Base-by-base conservation (phyloP, 1,284 basidiomycete genomes). In the Moesziomyces antarcticus region DNA sequence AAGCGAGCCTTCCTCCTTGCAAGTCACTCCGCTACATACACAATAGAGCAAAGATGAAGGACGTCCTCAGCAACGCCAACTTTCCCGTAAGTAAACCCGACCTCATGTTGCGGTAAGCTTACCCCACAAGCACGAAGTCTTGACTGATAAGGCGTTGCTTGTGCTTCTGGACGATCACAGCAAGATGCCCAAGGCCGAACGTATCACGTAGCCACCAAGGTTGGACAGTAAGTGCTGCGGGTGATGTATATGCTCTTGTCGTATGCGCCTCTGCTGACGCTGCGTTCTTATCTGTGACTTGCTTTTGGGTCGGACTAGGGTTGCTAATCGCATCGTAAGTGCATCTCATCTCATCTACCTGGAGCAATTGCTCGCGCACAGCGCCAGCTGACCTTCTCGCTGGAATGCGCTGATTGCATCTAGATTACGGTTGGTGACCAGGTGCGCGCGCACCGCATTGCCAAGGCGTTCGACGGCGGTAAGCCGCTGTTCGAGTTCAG, bases 391-490 rank as follows among this genome's bases (percentile, higher is more conserved):
- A 40, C 16, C 37, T 16, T 40, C 14, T 13, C 37, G 13, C 7
- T 16, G 3, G 37, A 18, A 2, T 27, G 8, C 44, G 55, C 22
- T 8, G 6, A 6, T 7, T 27, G 25, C 5, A 27, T 20, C 2
- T 27, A 63, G 60, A 85, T 92, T 43, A 93, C 91, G 1, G 91
- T 93, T 25, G 92, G 92, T 40, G 88, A 90, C 50, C 88, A 89
- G 25, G 90, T 90, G 18, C 88, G 92, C 56, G 91, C 92, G 0
- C 85, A 87, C 54, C 85, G 86, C 5, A 87, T 93, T 63, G 89
- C 90, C 22, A 81, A 84, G 24, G 86, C 86, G 72, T 86, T 93
- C 47, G 92, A 93, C 85, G 72, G 64, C 56, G 78, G 84, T n/a
- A 69, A 65, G 30, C 78, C 82, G 13, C 27, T 78, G 20, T 92